These are phyloP conservation scores for Sugiyamaella marilandica DNA, from an alignment of 805 yeast species.

Conservation along the genomic window DNA sequence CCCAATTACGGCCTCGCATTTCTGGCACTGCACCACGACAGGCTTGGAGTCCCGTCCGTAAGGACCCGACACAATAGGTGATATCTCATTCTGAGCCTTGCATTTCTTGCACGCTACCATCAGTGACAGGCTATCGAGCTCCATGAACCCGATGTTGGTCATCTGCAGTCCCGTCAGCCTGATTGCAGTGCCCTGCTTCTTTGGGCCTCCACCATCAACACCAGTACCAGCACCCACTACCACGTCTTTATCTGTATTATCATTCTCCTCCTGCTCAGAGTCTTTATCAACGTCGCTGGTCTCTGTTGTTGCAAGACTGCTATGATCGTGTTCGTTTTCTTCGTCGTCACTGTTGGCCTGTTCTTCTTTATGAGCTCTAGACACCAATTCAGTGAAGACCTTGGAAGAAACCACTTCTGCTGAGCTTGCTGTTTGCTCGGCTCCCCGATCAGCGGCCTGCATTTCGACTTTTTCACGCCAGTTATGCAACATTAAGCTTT, in stretches of 20 bases:
- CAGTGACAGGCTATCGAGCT: conserved; percentile 32
- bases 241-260: background rate
- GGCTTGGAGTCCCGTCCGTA: conserved; percentile 32
- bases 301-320: background rate
- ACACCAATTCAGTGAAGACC: background rate
- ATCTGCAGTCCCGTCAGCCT: conserved; percentile 31
- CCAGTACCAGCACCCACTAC: background rate
- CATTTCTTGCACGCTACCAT: conserved; percentile 37
- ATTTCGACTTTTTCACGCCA: conserved; percentile 3
- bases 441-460: background rate
- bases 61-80: conserved; percentile 32
- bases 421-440: background rate
- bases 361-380: background rate
- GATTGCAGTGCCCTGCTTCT: conserved; percentile 32
- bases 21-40: conserved; percentile 29
- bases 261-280: conserved; percentile 2
- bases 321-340: background rate
- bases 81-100: conserved; percentile 33
- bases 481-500: conserved; percentile 18
- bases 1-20: conserved; percentile 33
- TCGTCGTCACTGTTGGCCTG: background rate
- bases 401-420: background rate
- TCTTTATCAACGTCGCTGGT: background rate
- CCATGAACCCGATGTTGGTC: conserved; percentile 32
- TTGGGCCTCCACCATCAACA: conserved; percentile 8